Conservation (phyloP, 371 early-diverging fungal species). For the Mortierella sp. region DNA sequence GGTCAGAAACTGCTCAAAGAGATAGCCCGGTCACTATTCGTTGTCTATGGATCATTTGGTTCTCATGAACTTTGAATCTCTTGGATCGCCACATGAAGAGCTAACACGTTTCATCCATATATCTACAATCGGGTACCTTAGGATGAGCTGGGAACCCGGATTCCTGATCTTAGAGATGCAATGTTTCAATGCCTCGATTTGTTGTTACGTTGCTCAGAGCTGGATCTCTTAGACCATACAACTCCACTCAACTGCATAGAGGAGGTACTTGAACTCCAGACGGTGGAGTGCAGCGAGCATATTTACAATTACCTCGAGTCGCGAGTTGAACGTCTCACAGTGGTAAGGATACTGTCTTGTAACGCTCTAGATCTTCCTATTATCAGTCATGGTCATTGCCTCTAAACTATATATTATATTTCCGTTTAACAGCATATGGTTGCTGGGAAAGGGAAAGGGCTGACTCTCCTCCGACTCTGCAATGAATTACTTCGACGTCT, state of each 20-base stretch:
- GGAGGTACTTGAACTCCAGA: conserved; percentile 76
- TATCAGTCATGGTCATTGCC: neutral
- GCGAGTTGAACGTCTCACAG: conserved; percentile 65
- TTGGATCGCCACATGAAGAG: neutral
- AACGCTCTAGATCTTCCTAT: neutral
- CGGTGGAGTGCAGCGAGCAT: conserved; percentile 67
- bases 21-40: too few species aligned
- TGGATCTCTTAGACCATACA: conserved; percentile 57
- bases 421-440: conserved; percentile 71
- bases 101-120: conserved; percentile 4
- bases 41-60: neutral
- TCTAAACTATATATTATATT: neutral
- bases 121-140: conserved; percentile 15
- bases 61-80: neutral
- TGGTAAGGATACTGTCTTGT: conserved; percentile 53
- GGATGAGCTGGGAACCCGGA: conserved; percentile 31
- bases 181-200: conserved; percentile 45
- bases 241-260: conserved; percentile 70
- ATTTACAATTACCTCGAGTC: conserved; percentile 77
- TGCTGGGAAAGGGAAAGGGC: conserved; percentile 81
- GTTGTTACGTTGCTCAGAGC: conserved; percentile 43
- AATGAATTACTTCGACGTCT: conserved; percentile 86
- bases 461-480: conserved; percentile 86
- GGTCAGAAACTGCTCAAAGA: neutral
- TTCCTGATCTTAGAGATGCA: conserved; percentile 28